Conservation (phyloP, 2,329 filamentous ascomycete species). For the Neopestalotiopsis sp. region DNA sequence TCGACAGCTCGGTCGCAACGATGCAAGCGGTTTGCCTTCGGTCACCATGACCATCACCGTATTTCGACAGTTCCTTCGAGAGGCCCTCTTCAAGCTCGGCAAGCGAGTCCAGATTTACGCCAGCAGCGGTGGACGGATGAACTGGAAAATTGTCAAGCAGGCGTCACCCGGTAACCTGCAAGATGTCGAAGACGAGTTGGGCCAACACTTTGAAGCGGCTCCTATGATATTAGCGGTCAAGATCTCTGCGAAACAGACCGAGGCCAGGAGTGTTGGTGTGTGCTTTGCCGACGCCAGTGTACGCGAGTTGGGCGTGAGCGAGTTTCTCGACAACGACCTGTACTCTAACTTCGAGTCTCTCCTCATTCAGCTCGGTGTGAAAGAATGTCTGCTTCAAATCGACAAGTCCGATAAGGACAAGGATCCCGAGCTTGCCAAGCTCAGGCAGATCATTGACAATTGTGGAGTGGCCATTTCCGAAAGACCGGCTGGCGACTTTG, state of each 20-base stretch:
- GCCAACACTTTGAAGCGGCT: slow-evolving; percentile 82
- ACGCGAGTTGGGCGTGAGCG: slow-evolving; percentile 91
- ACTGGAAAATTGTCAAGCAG: slow-evolving; percentile 91
- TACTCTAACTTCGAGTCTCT: slow-evolving; percentile 98
- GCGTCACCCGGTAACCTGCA: slow-evolving; percentile 96
- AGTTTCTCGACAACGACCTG: slow-evolving; percentile 98
- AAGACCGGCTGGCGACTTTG: slow-evolving; percentile 77
- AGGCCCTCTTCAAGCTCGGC: slow-evolving; percentile 89
- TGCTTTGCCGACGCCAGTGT: slow-evolving; percentile 98
- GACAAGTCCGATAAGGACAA: slow-evolving; percentile 83
- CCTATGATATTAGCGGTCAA: slow-evolving; percentile 97
- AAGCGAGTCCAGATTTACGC: slow-evolving; percentile 93
- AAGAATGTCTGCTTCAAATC: slow-evolving; percentile 86
- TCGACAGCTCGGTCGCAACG: slow-evolving; percentile 83
- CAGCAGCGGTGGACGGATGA: slow-evolving; percentile 76
- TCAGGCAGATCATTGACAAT: slow-evolving; percentile 87
- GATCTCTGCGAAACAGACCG: slow-evolving; percentile 83
- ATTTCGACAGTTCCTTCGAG: slow-evolving; percentile 92
- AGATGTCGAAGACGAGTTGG: slow-evolving; percentile 94
- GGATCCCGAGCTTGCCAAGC: slow-evolving; percentile 86
- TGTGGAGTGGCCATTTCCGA: slow-evolving; percentile 92
- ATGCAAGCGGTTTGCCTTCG: slow-evolving; percentile 84
- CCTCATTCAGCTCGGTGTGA: slow-evolving; percentile 93
- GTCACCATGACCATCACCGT: slow-evolving; percentile 96
- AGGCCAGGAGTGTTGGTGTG: slow-evolving; percentile 87